Conservation (phyloP, 768 basidiomycete species). For the Russula ochroleuca region DNA sequence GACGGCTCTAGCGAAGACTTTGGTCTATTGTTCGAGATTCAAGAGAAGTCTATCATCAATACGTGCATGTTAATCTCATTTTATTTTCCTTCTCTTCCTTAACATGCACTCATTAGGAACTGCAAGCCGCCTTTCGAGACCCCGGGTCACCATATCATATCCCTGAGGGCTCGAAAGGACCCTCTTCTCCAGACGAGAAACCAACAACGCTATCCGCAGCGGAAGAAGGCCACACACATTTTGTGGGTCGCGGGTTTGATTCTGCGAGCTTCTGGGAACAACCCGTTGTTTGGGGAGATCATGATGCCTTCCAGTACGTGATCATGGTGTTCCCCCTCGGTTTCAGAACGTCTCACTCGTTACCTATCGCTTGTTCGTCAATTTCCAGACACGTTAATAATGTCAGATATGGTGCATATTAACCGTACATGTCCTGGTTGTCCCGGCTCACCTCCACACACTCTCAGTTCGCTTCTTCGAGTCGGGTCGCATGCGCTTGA, state of each 20-base stretch:
- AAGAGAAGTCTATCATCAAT: constrained; percentile 12
- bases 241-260: constrained; percentile 53
- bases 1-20: neutral
- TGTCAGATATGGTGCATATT: constrained; percentile 57
- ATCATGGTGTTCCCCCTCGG: neutral
- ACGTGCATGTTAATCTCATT: constrained; percentile 18
- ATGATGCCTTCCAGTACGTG: constrained; percentile 71
- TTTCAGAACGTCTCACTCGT: neutral
- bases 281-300: constrained; percentile 72
- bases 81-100: neutral
- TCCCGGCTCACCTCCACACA: neutral
- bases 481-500: constrained; percentile 69
- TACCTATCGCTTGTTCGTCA: neutral
- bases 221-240: constrained; percentile 41
- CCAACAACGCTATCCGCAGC: constrained; percentile 23
- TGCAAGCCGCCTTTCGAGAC: constrained; percentile 58
- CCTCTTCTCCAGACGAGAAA: constrained; percentile 51
- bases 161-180: constrained; percentile 54
- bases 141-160: constrained; percentile 64
- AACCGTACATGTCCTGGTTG: neutral
- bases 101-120: constrained; percentile 39
- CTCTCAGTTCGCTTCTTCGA: constrained; percentile 61
- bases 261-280: constrained; percentile 73
- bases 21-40: neutral
- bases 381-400: constrained; percentile 69